Evolutionary conservation across 2,329 filamentous ascomycete species (phyloP).

Genomic region (Colletotrichum sp.): DNA sequence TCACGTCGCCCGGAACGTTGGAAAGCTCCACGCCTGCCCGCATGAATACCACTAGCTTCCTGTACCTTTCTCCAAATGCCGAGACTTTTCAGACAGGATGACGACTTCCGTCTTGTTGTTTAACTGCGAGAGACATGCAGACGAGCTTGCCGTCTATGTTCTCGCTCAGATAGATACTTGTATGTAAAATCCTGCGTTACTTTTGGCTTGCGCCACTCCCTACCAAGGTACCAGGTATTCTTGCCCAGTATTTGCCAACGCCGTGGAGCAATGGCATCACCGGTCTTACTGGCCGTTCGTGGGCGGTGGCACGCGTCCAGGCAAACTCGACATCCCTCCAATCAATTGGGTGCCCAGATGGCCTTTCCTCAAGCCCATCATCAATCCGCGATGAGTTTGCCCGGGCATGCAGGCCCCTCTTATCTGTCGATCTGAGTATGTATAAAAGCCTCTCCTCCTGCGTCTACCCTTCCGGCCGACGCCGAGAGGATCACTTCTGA

Average conservation of each 20-base stretch:
- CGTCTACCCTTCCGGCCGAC: background rate
- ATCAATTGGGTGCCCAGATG: background rate
- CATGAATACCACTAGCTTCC: background rate
- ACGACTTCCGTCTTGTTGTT: background rate
- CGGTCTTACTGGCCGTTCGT: background rate
- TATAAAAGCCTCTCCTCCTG: background rate
- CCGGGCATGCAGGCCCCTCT: background rate
- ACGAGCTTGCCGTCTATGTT: background rate
- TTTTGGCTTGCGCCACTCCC: background rate
- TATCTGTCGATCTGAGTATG: background rate
- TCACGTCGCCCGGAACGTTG: background rate
- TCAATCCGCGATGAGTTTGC: background rate
- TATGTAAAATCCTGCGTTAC: background rate
- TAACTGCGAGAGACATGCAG: background rate
- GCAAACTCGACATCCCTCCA: background rate
- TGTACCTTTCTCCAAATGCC: background rate
- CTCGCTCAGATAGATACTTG: background rate
- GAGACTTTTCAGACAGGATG: background rate
- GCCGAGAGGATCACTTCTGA: background rate
- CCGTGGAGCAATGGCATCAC: background rate
- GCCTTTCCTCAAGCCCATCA: background rate
- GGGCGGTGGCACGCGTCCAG: background rate
- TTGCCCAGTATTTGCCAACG: background rate
- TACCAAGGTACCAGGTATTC: background rate
- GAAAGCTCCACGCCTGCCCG: background rate